Base-by-base conservation (phyloP, 805 yeast genomes). In the Candida palmyrensis region DNA sequence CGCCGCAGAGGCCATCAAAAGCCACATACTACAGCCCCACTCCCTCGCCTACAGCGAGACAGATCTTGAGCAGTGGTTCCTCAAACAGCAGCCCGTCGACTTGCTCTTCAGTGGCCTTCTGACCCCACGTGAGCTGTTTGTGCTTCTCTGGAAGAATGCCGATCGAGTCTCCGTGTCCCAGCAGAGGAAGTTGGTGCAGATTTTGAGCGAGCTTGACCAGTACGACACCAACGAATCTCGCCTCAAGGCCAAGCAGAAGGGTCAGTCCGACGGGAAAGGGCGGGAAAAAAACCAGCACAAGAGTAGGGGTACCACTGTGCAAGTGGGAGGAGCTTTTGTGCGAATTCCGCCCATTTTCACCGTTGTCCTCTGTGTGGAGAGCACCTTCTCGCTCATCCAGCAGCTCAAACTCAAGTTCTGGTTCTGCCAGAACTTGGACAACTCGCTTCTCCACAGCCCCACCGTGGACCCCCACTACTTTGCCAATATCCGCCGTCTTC, bases 331-430 rank as follows among this genome's bases (percentile, higher is more conserved):
- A n/a, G n/a, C n/a, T n/a, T n/a, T n/a, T n/a, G n/a, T n/a, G n/a
- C n/a, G n/a, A n/a, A n/a, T n/a, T n/a, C n/a, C n/a, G n/a, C 23
- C 11, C 10, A 21, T 21, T 11, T 14, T 29, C 6, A 19, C 32
- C 6, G 14, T 29, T 5, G 16, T 29, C 6, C 32, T 29, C 16
- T 25, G 20, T 4, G 16, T 29, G 10, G 32, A 19, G n/a, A 29
- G 14, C 25, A 18, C 16, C 15, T 29, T 6, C 5, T 18, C 16
- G n/a, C 5, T 31, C 8, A 31, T 31, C 27, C 49, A 47, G 30
- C 44, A 37, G 25, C 38, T 55, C 7, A 54, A 48, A 33, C 53
- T 45, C 30, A 42, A 44, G 35, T 54, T 55, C 29, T 51, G 58
- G 55, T 51, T 55, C 30, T 46, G 53, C 11, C 51, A 44, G 19